These are phyloP conservation scores for Fomes fomentarius DNA, from an alignment of 1,284 basidiomycete genomes.

Conservation along the genomic window DNA sequence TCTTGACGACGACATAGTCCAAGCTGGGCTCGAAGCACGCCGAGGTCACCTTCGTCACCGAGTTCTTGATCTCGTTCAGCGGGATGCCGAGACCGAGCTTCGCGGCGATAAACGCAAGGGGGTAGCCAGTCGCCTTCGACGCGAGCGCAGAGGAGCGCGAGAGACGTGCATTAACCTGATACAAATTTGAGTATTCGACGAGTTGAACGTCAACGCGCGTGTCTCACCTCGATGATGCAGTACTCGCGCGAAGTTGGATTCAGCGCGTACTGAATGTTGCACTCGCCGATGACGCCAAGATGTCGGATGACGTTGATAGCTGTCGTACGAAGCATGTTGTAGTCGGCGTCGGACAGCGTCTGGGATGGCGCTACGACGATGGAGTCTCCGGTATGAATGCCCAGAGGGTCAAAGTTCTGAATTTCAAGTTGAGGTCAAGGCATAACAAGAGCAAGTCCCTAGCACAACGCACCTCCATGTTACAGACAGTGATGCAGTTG, in stretches of 20 bases:
- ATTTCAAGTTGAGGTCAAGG: not conserved
- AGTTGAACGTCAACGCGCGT: not conserved
- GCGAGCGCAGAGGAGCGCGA: conserved; percentile 98
- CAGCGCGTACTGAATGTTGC: conserved; percentile 98
- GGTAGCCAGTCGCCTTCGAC: conserved; percentile 98
- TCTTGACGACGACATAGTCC: conserved; percentile 98
- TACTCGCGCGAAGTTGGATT: conserved; percentile 96
- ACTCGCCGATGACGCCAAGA: conserved; percentile 96
- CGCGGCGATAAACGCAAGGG: conserved; percentile 97
- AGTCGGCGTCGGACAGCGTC: conserved; percentile 96
- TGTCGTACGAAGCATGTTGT: conserved; percentile 98
- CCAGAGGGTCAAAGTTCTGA: conserved; percentile 97
- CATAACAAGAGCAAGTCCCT: not conserved
- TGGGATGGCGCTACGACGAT: conserved; percentile 98
- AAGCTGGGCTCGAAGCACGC: conserved; percentile 98
- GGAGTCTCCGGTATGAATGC: conserved; percentile 99
- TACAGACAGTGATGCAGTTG: conserved; percentile 99
- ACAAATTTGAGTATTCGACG: not conserved
- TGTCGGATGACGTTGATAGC: conserved; percentile 98
- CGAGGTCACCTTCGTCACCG: conserved; percentile 93
- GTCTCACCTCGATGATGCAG: conserved; percentile 91
- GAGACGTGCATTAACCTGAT: conserved; percentile 94
- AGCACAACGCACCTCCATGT: conserved; percentile 87
- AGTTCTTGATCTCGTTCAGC: conserved; percentile 97
- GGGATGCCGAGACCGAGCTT: conserved; percentile 97